Base-by-base conservation (phyloP, 345 rosid species). In the Noccaea caerulescens region DNA sequence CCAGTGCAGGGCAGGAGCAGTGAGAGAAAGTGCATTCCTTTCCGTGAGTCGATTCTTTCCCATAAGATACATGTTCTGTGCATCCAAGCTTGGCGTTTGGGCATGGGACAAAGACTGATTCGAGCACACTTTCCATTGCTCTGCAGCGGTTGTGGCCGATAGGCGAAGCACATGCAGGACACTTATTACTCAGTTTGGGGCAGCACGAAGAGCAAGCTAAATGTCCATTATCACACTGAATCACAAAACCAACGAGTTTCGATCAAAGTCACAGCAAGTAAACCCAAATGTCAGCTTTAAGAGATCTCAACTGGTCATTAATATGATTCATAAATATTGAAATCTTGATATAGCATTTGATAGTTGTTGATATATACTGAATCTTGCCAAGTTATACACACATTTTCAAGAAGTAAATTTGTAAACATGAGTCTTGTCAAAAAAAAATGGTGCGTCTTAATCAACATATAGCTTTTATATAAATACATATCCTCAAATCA, bases 211-310 rank as follows among this genome's bases (percentile, higher is more conserved):
- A 4, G 37, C 57, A 52, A 27, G 16, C 37, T 6, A 52, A 5
- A 27, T 52, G 37, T 12, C 57, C 57, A 52, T 27, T 52, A 7
- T 52, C 37, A 52, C 57, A 52, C 38, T 53, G 58, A 53, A 30
- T 27, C 7, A 0, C 18, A 27, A 23, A 53, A 53, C 10, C 58
- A 43, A 43, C 2, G 4, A 52, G 3, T 52, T 50, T n/a, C 27
- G 2, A 23, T 23, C 27, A 23, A 23, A 23, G 2, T 23, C 2
- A 23, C 27, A 23, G n/a, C n/a, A 23, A 23, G 27, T 2, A 23
- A 23, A 23, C 27, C 27, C 27, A 23, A 2, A 23, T 23, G 27
- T 23, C n/a, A n/a, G n/a, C n/a, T n/a, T n/a, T n/a, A n/a, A n/a
- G n/a, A n/a, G n/a, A n/a, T n/a, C n/a, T n/a, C n/a, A n/a, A n/a